Percentiles rank a stretch among this genome's conserved stretches.
Evolutionary conservation across 1,284 basidiomycete species (phyloP).

Genomic region (Cutaneotrichosporon curvatum): DNA sequence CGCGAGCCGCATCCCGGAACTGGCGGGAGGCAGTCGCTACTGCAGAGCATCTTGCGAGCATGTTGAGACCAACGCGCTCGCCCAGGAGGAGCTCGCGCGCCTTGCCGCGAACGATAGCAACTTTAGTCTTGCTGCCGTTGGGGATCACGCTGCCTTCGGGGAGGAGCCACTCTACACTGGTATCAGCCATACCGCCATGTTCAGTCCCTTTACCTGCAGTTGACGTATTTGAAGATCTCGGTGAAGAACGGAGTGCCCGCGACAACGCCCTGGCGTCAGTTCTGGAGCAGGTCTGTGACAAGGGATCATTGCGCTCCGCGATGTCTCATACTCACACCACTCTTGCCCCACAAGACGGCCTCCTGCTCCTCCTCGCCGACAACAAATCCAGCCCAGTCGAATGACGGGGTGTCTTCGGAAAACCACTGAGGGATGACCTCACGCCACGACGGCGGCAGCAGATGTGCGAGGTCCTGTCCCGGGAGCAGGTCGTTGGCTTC

Average conservation of each 20-base stretch:
- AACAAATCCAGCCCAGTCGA: constrained; percentile 95
- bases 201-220: constrained; percentile 59
- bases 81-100: constrained; percentile 85
- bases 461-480: constrained; percentile 50
- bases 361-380: constrained; percentile 83
- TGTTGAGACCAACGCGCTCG: constrained; percentile 88
- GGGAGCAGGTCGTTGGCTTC: constrained; percentile 22
- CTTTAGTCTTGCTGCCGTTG: constrained; percentile 59
- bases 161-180: constrained; percentile 86
- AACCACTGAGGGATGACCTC: constrained; percentile 74
- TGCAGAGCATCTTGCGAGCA: constrained; percentile 89
- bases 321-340: constrained; percentile 30
- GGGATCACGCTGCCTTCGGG: constrained; percentile 76
- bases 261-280: constrained; percentile 60
- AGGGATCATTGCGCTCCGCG: neutral
- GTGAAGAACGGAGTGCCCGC: constrained; percentile 95
- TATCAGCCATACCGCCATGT: neutral
- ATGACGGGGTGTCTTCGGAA: constrained; percentile 88
- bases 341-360: constrained; percentile 78
- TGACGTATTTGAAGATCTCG: constrained; percentile 83
- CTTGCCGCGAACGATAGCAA: constrained; percentile 86
- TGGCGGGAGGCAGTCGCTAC: constrained; percentile 84
- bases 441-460: constrained; percentile 88
- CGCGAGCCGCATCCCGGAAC: constrained; percentile 71
- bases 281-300: neutral